A percentile compares a stretch with the other conserved stretches of the same genome.
Conservation (phyloP, 257 asterid genomes). For the Solanum megistacrolobum region DNA sequence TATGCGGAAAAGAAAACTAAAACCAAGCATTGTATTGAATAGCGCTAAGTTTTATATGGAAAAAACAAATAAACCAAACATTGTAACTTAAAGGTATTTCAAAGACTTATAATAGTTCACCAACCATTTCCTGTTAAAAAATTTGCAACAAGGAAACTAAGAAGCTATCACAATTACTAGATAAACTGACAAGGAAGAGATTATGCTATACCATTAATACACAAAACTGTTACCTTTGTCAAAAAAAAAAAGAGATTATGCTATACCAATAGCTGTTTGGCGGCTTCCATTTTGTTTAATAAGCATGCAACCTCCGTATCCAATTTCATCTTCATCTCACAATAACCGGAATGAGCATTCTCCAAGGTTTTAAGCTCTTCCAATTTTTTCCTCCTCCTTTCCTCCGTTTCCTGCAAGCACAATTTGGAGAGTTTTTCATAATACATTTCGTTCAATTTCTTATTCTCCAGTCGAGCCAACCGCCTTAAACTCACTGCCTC, state of each 20-base stretch:
- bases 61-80: not conserved
- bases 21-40: not conserved
- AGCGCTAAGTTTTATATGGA: not conserved
- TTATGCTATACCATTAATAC: conserved; percentile 27
- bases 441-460: conserved; percentile 58
- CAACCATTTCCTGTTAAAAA: not conserved
- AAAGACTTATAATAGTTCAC: not conserved
- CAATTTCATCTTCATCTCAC: conserved; percentile 82
- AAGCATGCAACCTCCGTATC: conserved; percentile 79
- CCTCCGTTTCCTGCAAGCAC: conserved; percentile 62
- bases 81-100: not conserved
- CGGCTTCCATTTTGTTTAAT: conserved; percentile 83
- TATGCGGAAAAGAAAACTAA: not conserved
- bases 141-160: not conserved
- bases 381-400: conserved; percentile 43
- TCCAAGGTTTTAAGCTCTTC: conserved; percentile 75
- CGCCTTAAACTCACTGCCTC: conserved; percentile 55
- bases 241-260: too few relatives aligned
- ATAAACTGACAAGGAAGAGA: not conserved
- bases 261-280: conserved; percentile 70
- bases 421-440: conserved; percentile 46
- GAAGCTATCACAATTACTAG: not conserved
- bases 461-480: conserved; percentile 44
- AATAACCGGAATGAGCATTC: conserved; percentile 62
- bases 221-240: too few relatives aligned